Evolutionary conservation across 352 stramenopile species (phyloP).

Genomic region (Globisporangium perplexum): DNA sequence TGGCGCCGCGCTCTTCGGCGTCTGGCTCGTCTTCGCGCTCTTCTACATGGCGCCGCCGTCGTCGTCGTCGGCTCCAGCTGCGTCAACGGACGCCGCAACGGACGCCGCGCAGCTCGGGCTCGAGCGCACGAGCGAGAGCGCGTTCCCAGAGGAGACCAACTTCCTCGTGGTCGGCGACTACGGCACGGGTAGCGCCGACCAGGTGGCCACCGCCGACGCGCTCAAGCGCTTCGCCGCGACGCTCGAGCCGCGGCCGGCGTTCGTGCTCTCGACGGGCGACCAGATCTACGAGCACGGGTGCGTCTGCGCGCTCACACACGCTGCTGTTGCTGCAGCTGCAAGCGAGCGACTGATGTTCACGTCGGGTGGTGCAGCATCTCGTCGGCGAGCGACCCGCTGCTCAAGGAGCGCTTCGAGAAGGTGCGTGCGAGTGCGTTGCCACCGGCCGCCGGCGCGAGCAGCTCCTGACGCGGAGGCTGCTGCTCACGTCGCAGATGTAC

Average conservation of each 20-base stretch:
- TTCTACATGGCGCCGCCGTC: conserved; percentile 20
- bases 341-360: not conserved
- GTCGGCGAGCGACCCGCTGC: conserved; percentile 43
- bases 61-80: not conserved
- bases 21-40: conserved; percentile 60
- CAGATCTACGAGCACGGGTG: conserved; percentile 86
- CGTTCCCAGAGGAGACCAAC: conserved; percentile 54
- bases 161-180: conserved; percentile 84
- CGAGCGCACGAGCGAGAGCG: conserved; percentile 22
- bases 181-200: conserved; percentile 57
- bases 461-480: not conserved
- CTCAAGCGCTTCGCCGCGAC: conserved; percentile 50
- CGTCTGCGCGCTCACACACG: conserved; percentile 6
- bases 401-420: conserved; percentile 73
- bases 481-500: conserved; percentile 69
- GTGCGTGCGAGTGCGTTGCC: conserved; percentile 19
- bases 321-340: not conserved
- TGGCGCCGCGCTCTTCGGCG: conserved; percentile 36
- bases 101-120: not conserved
- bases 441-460: too few species aligned
- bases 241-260: conserved; percentile 56
- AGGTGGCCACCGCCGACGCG: conserved; percentile 54
- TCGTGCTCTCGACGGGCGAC: conserved; percentile 80
- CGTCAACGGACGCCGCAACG: not conserved
- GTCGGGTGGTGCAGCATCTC: conserved; percentile 40